Evolutionary conservation across 1,139 yeast genomes (phyloP), one percentile per base, ranked within the genome.

Genomic region (Diutina neorugosa): DNA sequence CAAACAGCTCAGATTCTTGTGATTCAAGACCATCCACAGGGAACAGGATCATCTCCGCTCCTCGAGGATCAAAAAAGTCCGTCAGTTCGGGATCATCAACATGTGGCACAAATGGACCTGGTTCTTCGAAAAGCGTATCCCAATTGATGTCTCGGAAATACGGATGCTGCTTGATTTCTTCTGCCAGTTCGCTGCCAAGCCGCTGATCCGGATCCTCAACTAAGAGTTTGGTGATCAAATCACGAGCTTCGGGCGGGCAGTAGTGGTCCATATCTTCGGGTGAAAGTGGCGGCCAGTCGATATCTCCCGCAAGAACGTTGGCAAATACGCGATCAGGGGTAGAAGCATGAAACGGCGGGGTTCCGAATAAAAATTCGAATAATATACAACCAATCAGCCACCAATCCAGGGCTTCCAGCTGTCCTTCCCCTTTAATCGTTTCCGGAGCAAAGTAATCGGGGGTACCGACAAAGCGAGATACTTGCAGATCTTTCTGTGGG

Each of bases 391-490:
- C 99, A 50, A 91, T 79, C 1, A 98, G 88, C 98, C 98, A 94
- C 98, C 98, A 94, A 71, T 94, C 99, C 43, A 95, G 84, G 49
- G 85, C 80, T 60, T 84, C 93, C 57, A 84, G 89, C 65, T 93
- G 97, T 0, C 89, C 88, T 6, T 77, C 75, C 37, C 98, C 98
- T 51, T 79, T 74, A 57, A 94, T 89, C 0, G 97, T 91, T 64
- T 94, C 99, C 0, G 99, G 99, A 0, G 99, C 96, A 46, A 94
- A 76, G 66, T 94, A 94, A 64, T 94, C 99, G 0, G 99, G 98
- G 0, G 99, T 94, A 0, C 99, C 99, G 42, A 90, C 96, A 63
- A 93, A 91, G 58, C 78, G 80, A 52, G 70, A 71, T 40, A 64
- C 58, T 54, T 77, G 75, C 40, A 75, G 70, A 52, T 75, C 78